Evolutionary conservation across 768 basidiomycete genomes (phyloP).

Genomic region (Leccinum disarticulatum): DNA sequence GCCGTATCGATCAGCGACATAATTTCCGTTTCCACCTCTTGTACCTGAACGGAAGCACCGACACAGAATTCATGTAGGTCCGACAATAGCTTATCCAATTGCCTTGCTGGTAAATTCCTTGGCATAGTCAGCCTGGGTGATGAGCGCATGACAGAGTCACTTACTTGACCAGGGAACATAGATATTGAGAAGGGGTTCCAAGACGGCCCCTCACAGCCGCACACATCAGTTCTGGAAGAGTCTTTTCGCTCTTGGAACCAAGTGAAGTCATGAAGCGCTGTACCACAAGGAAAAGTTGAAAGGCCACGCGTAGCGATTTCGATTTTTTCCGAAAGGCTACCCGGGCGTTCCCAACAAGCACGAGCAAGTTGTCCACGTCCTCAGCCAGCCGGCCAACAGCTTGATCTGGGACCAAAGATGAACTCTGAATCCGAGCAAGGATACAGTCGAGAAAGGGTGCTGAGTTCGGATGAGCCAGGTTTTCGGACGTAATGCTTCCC

Average conservation of each 20-base stretch:
- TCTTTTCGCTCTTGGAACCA: conserved; percentile 42
- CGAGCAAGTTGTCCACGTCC: conserved; percentile 33
- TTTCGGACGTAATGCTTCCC: conserved; percentile 2
- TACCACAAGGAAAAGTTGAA: conserved; percentile 44
- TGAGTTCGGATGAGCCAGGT: conserved; percentile 22
- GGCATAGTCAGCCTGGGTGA: conserved; percentile 16
- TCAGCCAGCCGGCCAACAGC: conserved; percentile 27
- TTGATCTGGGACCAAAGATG: conserved; percentile 15
- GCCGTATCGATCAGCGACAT: conserved; percentile 26
- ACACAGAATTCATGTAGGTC: conserved; percentile 41
- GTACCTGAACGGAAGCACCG: conserved; percentile 32
- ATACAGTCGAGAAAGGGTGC: conserved; percentile 39
- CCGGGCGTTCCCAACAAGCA: conserved; percentile 40
- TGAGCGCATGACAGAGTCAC: conserved; percentile 12
- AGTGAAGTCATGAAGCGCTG: conserved; percentile 43
- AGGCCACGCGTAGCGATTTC: conserved; percentile 44
- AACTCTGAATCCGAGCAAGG: conserved; percentile 35
- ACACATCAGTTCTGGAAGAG: conserved; percentile 43
- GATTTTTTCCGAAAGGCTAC: conserved; percentile 32
- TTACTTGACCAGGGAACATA: conserved; percentile 51
- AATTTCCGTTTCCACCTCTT: conserved; percentile 35
- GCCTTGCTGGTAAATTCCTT: conserved; percentile 42
- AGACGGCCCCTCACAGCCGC: conserved; percentile 45
- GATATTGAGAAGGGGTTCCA: conserved; percentile 41
- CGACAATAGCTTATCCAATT: conserved; percentile 40